Conservation (phyloP, 352 stramenopile species). For the Phytopythium chamaehyphon region DNA sequence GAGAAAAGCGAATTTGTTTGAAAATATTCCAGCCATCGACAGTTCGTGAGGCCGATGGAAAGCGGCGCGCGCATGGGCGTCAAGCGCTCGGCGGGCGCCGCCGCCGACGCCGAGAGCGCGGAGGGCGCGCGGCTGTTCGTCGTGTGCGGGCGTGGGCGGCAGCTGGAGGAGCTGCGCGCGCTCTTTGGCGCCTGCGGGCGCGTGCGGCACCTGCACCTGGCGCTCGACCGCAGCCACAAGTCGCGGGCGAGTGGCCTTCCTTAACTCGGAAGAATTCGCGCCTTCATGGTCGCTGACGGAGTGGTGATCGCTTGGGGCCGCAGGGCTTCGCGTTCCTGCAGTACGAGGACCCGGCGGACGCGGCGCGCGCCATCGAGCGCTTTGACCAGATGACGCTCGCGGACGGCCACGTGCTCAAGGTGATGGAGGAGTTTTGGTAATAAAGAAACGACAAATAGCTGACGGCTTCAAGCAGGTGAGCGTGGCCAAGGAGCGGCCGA, state of each 20-base stretch:
- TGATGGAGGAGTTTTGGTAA: slow-evolving; percentile 9
- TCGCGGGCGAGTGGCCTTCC: slow-evolving; percentile 35
- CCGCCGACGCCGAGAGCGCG: neutral
- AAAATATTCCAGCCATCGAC: too few relatives aligned
- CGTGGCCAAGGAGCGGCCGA: slow-evolving; percentile 48
- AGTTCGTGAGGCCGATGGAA: too few relatives aligned
- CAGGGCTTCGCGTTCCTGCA: slow-evolving; percentile 80
- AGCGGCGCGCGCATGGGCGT: slow-evolving; percentile 1
- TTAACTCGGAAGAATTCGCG: too few relatives aligned
- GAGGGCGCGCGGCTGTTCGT: slow-evolving; percentile 59
- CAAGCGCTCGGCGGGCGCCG: neutral
- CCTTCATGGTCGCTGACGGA: too few relatives aligned
- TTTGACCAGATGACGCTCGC: slow-evolving; percentile 57
- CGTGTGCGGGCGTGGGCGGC: slow-evolving; percentile 63
- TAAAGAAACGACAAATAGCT: neutral
- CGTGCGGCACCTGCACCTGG: slow-evolving; percentile 66
- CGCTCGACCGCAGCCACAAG: slow-evolving; percentile 73
- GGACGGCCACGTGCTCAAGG: slow-evolving; percentile 76
- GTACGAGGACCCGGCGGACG: slow-evolving; percentile 49
- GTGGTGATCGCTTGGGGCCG: slow-evolving; percentile 3
- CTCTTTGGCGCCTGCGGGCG: slow-evolving; percentile 56
- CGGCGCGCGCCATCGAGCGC: slow-evolving; percentile 47
- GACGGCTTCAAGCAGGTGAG: slow-evolving; percentile 40
- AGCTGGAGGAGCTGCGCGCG: slow-evolving; percentile 52
- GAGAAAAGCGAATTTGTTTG: too few relatives aligned